These are phyloP conservation scores for Priceomyces castillae DNA, from an alignment of 805 yeast genomes.

Conservation along the genomic window DNA sequence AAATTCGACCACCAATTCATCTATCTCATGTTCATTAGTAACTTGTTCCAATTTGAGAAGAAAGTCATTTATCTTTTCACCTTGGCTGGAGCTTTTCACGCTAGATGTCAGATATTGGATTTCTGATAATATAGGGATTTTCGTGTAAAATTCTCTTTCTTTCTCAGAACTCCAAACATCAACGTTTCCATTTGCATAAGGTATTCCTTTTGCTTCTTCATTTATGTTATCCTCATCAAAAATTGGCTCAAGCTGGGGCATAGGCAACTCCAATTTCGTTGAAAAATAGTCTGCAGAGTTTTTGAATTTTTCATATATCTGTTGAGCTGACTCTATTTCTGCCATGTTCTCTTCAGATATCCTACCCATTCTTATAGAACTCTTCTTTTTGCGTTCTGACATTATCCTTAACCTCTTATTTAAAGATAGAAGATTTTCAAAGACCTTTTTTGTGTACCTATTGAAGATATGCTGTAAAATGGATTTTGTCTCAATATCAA, in stretches of 20 bases:
- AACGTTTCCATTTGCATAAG: slow-evolving; percentile 23
- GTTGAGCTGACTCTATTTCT: slow-evolving; percentile 28
- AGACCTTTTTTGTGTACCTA: slow-evolving; percentile 43
- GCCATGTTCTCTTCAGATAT: slow-evolving; percentile 42
- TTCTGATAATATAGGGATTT: slow-evolving; percentile 40
- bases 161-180: slow-evolving; percentile 64
- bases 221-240: slow-evolving; percentile 12
- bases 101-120: slow-evolving; percentile 8
- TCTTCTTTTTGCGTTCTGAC: slow-evolving; percentile 44
- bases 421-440: slow-evolving; percentile 33
- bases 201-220: slow-evolving; percentile 23
- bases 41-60: slow-evolving; percentile 43
- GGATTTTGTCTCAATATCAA: slow-evolving; percentile 24
- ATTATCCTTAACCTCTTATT: slow-evolving; percentile 34
- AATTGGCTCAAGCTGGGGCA: slow-evolving; percentile 12
- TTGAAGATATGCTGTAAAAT: slow-evolving; percentile 37
- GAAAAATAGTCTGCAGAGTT: slow-evolving; percentile 42
- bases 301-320: slow-evolving; percentile 45
- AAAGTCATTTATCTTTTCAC: slow-evolving; percentile 43
- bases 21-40: slow-evolving; percentile 48
- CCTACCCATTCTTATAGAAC: slow-evolving; percentile 67
- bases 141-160: slow-evolving; percentile 62
- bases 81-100: slow-evolving; percentile 21
- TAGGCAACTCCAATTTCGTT: slow-evolving; percentile 30
- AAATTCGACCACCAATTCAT: slow-evolving; percentile 45